A percentile compares a stretch with the other conserved stretches of the same genome.
These are phyloP conservation scores for Botryotinia narcissicola DNA, from an alignment of 2,329 filamentous ascomycete genomes.

Conservation along the genomic window DNA sequence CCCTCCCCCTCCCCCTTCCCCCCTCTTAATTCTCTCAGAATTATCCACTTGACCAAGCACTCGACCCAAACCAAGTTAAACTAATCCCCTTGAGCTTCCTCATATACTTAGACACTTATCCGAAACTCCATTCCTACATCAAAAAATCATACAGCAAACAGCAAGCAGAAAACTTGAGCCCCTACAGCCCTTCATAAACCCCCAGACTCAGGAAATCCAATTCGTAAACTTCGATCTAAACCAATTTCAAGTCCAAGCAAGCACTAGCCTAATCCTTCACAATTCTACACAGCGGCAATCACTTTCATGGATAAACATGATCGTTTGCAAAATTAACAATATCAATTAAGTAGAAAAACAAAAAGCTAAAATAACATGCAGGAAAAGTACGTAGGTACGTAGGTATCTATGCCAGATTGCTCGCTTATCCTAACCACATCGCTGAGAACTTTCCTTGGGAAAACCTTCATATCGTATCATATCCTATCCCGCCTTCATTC, in stretches of 20 bases:
- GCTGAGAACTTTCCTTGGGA: not conserved
- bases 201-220: not conserved
- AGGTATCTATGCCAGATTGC: conserved; percentile 7
- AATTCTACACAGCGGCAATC: not conserved
- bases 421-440: not conserved
- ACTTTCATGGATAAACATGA: not conserved
- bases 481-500: not conserved
- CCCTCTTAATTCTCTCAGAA: not conserved
- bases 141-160: not conserved
- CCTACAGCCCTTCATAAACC: not conserved
- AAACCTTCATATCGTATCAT: not conserved
- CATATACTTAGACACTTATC: not conserved
- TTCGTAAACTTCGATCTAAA: not conserved
- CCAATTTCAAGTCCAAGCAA: not conserved
- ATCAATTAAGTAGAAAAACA: conserved; percentile 3
- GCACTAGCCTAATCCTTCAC: not conserved
- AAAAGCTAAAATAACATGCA: not conserved
- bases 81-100: not conserved
- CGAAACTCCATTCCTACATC: not conserved
- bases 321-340: not conserved
- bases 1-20: too few species aligned
- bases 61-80: not conserved
- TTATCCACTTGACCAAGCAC: not conserved
- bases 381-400: not conserved
- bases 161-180: not conserved